A percentile compares a stretch with the other conserved stretches of the same genome.
These are phyloP conservation scores for Seiridium unicorne DNA, from an alignment of 2,329 filamentous ascomycete species.

Conservation along the genomic window DNA sequence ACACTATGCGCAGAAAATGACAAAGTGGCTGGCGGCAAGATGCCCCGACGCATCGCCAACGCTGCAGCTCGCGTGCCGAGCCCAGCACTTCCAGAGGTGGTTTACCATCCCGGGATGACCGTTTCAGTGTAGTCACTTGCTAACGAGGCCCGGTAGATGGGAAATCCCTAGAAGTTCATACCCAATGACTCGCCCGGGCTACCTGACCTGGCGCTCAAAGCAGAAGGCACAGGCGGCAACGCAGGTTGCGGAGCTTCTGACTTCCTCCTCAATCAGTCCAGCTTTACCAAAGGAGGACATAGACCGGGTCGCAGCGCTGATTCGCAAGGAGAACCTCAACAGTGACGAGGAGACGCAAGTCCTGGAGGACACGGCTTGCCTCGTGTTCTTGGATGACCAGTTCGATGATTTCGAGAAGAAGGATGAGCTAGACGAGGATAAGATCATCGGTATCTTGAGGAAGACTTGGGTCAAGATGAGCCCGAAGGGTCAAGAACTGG, in stretches of 20 bases:
- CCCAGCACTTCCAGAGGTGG: conserved; percentile 76
- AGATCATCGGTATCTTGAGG: conserved; percentile 67
- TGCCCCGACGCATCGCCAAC: conserved; percentile 61
- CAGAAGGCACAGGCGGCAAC: conserved; percentile 65
- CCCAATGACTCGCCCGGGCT: conserved; percentile 72
- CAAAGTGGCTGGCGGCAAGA: conserved; percentile 64
- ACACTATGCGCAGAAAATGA: conserved; percentile 80
- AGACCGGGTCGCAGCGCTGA: conserved; percentile 64
- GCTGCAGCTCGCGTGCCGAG: conserved; percentile 74
- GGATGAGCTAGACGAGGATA: conserved; percentile 69
- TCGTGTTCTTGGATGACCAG: conserved; percentile 86
- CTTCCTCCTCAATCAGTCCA: conserved; percentile 32
- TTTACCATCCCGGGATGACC: conserved; percentile 1
- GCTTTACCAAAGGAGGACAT: conserved; percentile 48
- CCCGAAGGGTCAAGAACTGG: conserved; percentile 58
- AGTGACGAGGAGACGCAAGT: conserved; percentile 67
- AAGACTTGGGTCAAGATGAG: conserved; percentile 81
- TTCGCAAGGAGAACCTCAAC: conserved; percentile 74
- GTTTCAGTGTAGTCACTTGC: not conserved
- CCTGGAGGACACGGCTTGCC: conserved; percentile 81
- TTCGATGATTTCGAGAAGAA: conserved; percentile 75
- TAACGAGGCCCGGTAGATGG: conserved; percentile 50
- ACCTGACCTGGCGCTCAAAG: conserved; percentile 75
- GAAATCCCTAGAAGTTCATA: conserved; percentile 73
- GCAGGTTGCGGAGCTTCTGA: conserved; percentile 54